Evolutionary conservation across 371 early-diverging fungal species (phyloP), one percentile per base, ranked within the genome.

Genomic region (Ordospora pajunii): DNA sequence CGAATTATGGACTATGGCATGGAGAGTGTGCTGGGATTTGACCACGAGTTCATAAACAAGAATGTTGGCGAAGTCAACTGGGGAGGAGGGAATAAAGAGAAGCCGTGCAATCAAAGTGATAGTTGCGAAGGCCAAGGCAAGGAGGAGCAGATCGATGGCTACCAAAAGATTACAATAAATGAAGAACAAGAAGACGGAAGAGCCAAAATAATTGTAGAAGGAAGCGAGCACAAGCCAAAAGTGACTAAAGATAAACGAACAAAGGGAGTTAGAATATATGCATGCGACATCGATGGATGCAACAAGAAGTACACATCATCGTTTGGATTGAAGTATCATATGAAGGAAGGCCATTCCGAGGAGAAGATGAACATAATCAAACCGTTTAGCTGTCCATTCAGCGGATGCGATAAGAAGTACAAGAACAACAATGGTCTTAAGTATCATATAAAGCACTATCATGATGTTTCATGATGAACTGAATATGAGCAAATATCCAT

Each of bases 381-480:
- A 82, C 94, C 93, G 6, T 93, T 89, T 84, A 87, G 87, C 25
- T 95, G 95, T 82, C 87, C 89, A 11, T 87, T 91, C 67, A 87
- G 88, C 54, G 89, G 88, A 14, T 95, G 95, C 85, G 89, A 89
- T 64, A 93, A 92, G 81, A 86, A 90, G 27, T 96, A 95, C 87
- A 95, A 95, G 87, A 95, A 95, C 84, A 85, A 91, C 75, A 95
- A 94, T 80, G 97, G 97, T 1, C 87, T 96, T 73, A 93, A 93
- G 83, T 93, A 93, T 80, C 94, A 93, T 79, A 87, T 93, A 70
- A 90, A 90, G 75, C 91, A 64, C 0, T 73, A 63, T 43, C 74
- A 73, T 42, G 50, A 73, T 53, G 53, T 14, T 1, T 2, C 32
- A 5, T 32, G 2, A 32, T 32, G 32, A 32, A 5, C 5, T 32